Conservation (phyloP, 768 basidiomycete genomes). For the Lactarius deliciosus region DNA sequence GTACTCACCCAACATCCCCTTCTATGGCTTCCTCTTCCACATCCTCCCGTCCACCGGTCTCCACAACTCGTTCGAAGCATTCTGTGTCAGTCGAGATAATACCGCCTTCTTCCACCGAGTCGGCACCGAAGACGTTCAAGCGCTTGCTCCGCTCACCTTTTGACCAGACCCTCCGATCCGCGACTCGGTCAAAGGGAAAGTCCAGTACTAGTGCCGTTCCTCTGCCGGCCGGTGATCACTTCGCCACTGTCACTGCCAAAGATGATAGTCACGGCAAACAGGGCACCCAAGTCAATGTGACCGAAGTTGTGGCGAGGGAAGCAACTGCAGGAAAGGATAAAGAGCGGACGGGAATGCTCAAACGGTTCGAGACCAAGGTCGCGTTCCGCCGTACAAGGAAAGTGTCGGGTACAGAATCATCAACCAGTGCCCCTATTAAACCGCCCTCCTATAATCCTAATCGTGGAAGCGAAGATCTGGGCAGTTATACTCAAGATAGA, state of each 20-base stretch:
- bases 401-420: constrained; percentile 40
- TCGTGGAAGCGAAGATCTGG: not conserved
- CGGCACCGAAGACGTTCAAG: constrained; percentile 56
- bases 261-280: constrained; percentile 11
- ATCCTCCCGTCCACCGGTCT: constrained; percentile 37
- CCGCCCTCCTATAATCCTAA: constrained; percentile 30
- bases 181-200: constrained; percentile 56
- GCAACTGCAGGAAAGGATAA: constrained; percentile 28
- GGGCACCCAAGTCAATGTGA: constrained; percentile 9
- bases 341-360: constrained; percentile 44
- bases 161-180: constrained; percentile 64
- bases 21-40: constrained; percentile 33
- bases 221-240: constrained; percentile 39
- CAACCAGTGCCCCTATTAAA: constrained; percentile 42
- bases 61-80: constrained; percentile 15
- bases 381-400: constrained; percentile 39
- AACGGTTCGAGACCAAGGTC: constrained; percentile 39
- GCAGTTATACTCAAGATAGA: not conserved
- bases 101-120: constrained; percentile 22
- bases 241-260: constrained; percentile 42
- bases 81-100: not conserved
- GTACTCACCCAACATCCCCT: not conserved
- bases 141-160: constrained; percentile 62
- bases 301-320: constrained; percentile 15
- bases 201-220: constrained; percentile 33